Percentiles rank a stretch among this genome's conserved stretches.
These are phyloP conservation scores for Aspergillus leporis DNA, from an alignment of 495 filamentous ascomycete species.

Conservation along the genomic window DNA sequence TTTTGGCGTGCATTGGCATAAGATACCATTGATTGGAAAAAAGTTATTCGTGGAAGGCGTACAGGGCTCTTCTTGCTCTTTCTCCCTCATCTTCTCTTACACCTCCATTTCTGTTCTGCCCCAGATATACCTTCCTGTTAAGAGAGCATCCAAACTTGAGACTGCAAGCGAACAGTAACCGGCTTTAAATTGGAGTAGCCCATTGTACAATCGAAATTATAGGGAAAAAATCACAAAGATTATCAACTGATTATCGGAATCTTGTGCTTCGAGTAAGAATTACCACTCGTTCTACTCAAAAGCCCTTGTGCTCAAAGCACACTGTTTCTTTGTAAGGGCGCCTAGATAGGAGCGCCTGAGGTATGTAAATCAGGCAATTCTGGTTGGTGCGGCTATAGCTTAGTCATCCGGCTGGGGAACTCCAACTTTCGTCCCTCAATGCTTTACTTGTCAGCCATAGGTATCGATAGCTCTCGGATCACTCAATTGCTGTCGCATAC, in stretches of 20 bases:
- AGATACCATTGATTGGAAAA: slow-evolving; percentile 33
- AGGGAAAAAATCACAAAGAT: background rate
- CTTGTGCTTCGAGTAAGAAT: background rate
- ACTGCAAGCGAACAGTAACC: background rate
- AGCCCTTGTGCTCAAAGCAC: background rate
- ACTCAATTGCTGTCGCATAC: slow-evolving; percentile 31
- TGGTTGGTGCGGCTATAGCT: background rate
- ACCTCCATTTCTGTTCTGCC: background rate
- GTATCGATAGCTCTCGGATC: slow-evolving; percentile 11
- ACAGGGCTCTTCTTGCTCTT: slow-evolving; percentile 16
- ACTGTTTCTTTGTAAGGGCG: background rate
- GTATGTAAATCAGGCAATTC: slow-evolving; percentile 1
- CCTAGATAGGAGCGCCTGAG: background rate
- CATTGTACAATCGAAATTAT: no score
- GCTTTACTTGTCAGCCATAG: slow-evolving; percentile 8
- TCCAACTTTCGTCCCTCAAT: slow-evolving; percentile 1
- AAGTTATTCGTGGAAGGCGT: slow-evolving; percentile 19
- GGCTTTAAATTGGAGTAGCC: background rate
- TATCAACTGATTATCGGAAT: background rate
- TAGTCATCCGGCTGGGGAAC: slow-evolving; percentile 5
- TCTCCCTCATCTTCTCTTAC: slow-evolving; percentile 9
- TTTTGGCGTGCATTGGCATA: slow-evolving; percentile 31
- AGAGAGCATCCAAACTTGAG: background rate
- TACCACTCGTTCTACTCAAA: background rate
- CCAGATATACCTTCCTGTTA: background rate